These are phyloP conservation scores for Medicago arabica DNA, from an alignment of 306 rosid species.

Conservation along the genomic window DNA sequence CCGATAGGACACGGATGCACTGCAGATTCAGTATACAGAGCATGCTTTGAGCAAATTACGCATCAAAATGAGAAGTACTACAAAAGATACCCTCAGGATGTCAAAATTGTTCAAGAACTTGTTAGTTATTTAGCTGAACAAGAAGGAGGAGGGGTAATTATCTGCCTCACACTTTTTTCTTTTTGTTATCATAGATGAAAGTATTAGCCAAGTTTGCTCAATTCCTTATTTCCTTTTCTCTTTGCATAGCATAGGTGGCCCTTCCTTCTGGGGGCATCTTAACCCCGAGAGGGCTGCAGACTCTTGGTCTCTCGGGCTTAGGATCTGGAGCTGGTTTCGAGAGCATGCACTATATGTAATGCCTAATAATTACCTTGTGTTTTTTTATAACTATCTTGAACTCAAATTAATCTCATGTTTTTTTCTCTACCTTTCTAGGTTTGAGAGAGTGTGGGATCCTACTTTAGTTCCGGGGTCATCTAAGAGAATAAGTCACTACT, in stretches of 20 bases:
- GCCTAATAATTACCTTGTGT: constrained; percentile 14
- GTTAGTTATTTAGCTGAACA: constrained; percentile 75
- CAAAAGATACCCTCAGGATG: constrained; percentile 91
- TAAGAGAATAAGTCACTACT: constrained; percentile 72
- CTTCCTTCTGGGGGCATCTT: constrained; percentile 96
- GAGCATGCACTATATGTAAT: constrained; percentile 91
- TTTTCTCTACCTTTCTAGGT: constrained; percentile 55
- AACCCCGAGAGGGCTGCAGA: constrained; percentile 88
- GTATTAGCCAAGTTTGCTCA: constrained; percentile 25
- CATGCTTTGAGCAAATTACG: constrained; percentile 67
- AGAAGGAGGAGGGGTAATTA: constrained; percentile 82
- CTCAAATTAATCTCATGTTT: constrained; percentile 27
- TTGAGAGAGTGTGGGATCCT: constrained; percentile 97
- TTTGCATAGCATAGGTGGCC: constrained; percentile 57
- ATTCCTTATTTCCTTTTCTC: constrained; percentile 36
- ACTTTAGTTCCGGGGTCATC: constrained; percentile 77
- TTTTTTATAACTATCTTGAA: not conserved
- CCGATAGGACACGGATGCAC: constrained; percentile 82
- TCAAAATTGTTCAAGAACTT: constrained; percentile 72
- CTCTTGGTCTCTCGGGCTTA: constrained; percentile 79
- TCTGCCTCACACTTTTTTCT: constrained; percentile 33
- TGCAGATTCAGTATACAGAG: constrained; percentile 78
- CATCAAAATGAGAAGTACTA: constrained; percentile 89
- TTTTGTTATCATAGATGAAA: constrained; percentile 43
- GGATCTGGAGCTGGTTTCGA: constrained; percentile 89